Percentiles rank a stretch among this genome's conserved stretches.
These are phyloP conservation scores for Polyporus tsugae DNA, from an alignment of 1,284 basidiomycete species.

Conservation along the genomic window DNA sequence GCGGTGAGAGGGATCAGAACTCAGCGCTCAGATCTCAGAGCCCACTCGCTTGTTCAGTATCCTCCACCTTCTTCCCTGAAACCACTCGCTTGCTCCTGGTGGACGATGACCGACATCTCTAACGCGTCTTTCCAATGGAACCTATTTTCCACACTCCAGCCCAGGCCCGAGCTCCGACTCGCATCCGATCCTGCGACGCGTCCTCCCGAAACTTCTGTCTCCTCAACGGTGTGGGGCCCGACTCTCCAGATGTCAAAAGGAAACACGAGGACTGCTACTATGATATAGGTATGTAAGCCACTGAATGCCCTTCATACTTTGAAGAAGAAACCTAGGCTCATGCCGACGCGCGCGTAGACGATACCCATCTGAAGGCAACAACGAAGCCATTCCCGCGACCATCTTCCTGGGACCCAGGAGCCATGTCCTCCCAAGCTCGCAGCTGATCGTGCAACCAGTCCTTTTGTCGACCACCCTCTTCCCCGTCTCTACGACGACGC, in stretches of 20 bases:
- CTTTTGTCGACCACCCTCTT: too few relatives aligned
- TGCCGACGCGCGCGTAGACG: slow-evolving; percentile 9
- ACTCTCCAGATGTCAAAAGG: slow-evolving; percentile 17
- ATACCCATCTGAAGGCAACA: slow-evolving; percentile 14
- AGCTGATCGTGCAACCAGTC: slow-evolving; percentile 36
- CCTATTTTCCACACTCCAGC: slow-evolving; percentile 23
- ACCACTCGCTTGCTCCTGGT: not conserved
- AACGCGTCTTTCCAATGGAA: slow-evolving; percentile 20
- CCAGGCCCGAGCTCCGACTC: slow-evolving; percentile 25
- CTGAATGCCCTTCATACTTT: slow-evolving; percentile 42
- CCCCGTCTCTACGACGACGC: slow-evolving; percentile 39
- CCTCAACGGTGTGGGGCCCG: slow-evolving; percentile 17
- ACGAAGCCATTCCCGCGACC: not conserved
- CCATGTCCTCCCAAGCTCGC: slow-evolving; percentile 5
- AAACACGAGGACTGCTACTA: slow-evolving; percentile 20
- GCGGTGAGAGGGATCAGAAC: too few relatives aligned
- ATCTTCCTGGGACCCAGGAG: slow-evolving; percentile 7
- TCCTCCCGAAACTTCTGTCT: slow-evolving; percentile 21
- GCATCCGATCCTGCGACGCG: slow-evolving; percentile 21
- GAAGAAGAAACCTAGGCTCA: slow-evolving; percentile 27
- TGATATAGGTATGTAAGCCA: slow-evolving; percentile 40
- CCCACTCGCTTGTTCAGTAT: slow-evolving; percentile 11
- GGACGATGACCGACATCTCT: not conserved
- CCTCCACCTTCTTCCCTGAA: not conserved
- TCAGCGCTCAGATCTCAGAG: too few relatives aligned